Evolutionary conservation across 305 asterid species (phyloP).

Genomic region (Andrographis paniculata): DNA sequence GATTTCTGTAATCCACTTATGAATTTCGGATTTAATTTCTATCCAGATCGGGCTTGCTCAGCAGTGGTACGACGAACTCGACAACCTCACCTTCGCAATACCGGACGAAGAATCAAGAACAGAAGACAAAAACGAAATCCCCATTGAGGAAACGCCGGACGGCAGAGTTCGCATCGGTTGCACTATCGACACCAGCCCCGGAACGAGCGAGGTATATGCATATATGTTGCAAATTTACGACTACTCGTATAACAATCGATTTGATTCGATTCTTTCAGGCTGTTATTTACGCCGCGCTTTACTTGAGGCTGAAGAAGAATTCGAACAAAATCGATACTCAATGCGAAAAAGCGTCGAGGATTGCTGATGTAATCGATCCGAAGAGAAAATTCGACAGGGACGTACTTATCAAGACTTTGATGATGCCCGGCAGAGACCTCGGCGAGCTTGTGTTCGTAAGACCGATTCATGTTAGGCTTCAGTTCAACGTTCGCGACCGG

Average conservation of each 20-base stretch:
- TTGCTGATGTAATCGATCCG: constrained; percentile 56
- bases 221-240: not conserved
- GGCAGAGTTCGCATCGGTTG: constrained; percentile 48
- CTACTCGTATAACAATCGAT: constrained; percentile 11
- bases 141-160: constrained; percentile 30
- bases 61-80: constrained; percentile 71
- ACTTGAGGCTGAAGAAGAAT: constrained; percentile 48
- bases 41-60: constrained; percentile 71
- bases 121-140: constrained; percentile 24
- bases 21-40: not conserved
- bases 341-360: constrained; percentile 33
- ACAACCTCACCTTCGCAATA: constrained; percentile 36
- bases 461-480: constrained; percentile 62
- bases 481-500: constrained; percentile 43
- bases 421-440: constrained; percentile 36
- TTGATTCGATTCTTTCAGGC: constrained; percentile 32
- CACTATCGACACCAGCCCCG: constrained; percentile 75
- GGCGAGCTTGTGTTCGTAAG: constrained; percentile 51
- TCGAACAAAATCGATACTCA: constrained; percentile 23
- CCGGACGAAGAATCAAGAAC: constrained; percentile 28
- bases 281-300: constrained; percentile 56
- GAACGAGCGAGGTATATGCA: constrained; percentile 75
- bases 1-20: constrained; percentile 12
- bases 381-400: constrained; percentile 31
- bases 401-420: constrained; percentile 35